phyloP scores from a whole-genome alignment of 768 basidiomycete species.

The Leccinum variicolor region DNA sequence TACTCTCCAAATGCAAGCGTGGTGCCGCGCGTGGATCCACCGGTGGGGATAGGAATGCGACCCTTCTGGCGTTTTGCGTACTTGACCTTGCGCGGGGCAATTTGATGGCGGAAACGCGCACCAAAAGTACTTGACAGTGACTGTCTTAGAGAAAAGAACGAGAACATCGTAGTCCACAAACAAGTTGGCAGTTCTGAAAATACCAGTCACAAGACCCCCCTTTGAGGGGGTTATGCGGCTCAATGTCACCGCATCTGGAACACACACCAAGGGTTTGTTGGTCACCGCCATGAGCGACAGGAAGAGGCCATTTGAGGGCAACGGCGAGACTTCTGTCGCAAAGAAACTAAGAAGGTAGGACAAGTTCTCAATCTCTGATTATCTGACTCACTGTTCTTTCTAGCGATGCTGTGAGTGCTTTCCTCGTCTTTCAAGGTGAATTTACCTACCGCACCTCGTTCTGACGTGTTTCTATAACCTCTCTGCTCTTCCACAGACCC shows the following conservation, averaged over 20 bases:
- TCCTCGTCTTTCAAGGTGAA: slow-evolving; percentile 65
- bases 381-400: slow-evolving; percentile 17
- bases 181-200: background rate
- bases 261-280: slow-evolving; percentile 1
- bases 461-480: slow-evolving; percentile 72
- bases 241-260: background rate
- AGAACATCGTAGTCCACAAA: slow-evolving; percentile 15
- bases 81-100: slow-evolving; percentile 82
- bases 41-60: slow-evolving; percentile 76
- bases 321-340: slow-evolving; percentile 41
- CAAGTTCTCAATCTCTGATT: slow-evolving; percentile 15
- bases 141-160: slow-evolving; percentile 19
- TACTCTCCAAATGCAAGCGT: slow-evolving; percentile 90
- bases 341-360: slow-evolving; percentile 69
- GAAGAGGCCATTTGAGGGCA: slow-evolving; percentile 59
- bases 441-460: slow-evolving; percentile 46
- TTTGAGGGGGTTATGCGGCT: slow-evolving; percentile 11
- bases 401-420: slow-evolving; percentile 66
- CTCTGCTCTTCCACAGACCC: slow-evolving; percentile 45
- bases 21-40: slow-evolving; percentile 92
- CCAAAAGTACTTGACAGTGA: slow-evolving; percentile 12
- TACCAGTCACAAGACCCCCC: slow-evolving; percentile 15
- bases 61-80: slow-evolving; percentile 91
- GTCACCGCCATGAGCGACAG: slow-evolving; percentile 56
- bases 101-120: slow-evolving; percentile 47